Evolutionary conservation across 2,329 filamentous ascomycete genomes (phyloP).

Genomic region (Fusarium abutilonis): DNA sequence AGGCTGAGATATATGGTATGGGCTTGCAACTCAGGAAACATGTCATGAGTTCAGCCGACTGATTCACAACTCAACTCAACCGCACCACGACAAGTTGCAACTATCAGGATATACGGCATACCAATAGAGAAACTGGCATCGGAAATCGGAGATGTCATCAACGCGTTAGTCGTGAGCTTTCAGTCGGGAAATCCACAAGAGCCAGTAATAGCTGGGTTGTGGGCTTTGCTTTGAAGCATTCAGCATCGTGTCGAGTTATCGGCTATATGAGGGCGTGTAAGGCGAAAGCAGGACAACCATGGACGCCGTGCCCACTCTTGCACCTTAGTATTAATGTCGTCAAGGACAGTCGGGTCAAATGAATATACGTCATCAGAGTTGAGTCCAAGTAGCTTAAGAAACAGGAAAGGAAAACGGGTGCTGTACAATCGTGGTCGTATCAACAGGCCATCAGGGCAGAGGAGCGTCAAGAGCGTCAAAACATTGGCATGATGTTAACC

Average conservation of each 20-base stretch:
- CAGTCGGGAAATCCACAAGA: slow-evolving; percentile 26
- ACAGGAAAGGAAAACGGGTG: slow-evolving; percentile 36
- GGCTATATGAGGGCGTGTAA: slow-evolving; percentile 32
- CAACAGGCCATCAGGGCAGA: slow-evolving; percentile 43
- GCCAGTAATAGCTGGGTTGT: slow-evolving; percentile 16
- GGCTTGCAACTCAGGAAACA: slow-evolving; percentile 6
- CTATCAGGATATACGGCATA: slow-evolving; percentile 42
- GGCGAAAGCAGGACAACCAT: slow-evolving; percentile 35
- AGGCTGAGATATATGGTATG: slow-evolving; percentile 3
- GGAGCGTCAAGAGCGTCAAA: slow-evolving; percentile 31
- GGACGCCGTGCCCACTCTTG: slow-evolving; percentile 34
- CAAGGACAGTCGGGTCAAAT: slow-evolving; percentile 41
- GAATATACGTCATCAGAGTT: slow-evolving; percentile 46
- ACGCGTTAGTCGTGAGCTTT: slow-evolving; percentile 43
- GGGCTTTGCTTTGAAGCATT: slow-evolving; percentile 27
- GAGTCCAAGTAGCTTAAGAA: slow-evolving; percentile 42
- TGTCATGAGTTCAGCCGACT: slow-evolving; percentile 32
- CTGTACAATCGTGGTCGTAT: slow-evolving; percentile 50
- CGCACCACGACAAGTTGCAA: slow-evolving; percentile 29
- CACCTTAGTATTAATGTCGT: slow-evolving; percentile 43
- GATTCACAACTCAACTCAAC: slow-evolving; percentile 34
- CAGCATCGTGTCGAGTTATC: slow-evolving; percentile 36
- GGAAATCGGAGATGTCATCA: slow-evolving; percentile 44
- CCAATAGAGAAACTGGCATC: slow-evolving; percentile 41
- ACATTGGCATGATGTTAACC: slow-evolving; percentile 47